phyloP scores from a whole-genome alignment of 352 stramenopile species.

The Phytophthora uliginosa region DNA sequence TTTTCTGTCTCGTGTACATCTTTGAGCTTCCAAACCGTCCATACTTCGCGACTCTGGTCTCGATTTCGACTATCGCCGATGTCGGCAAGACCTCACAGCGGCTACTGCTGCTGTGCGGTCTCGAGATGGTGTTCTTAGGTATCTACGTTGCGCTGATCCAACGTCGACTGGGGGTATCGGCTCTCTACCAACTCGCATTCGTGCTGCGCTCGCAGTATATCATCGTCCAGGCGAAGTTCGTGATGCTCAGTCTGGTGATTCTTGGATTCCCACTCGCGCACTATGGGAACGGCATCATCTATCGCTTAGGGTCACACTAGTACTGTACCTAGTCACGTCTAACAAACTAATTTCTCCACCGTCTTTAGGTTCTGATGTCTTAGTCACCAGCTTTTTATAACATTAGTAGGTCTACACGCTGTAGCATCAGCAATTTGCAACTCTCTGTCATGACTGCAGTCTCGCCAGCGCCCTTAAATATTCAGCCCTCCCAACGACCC shows the following conservation, averaged over 20 bases:
- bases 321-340: neutral
- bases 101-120: conserved; percentile 5
- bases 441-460: conserved; percentile 15
- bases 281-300: conserved; percentile 27
- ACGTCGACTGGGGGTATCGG: neutral
- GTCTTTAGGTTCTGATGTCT: neutral
- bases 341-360: neutral
- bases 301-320: neutral
- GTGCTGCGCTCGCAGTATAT: conserved; percentile 17
- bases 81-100: neutral
- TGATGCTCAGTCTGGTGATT: conserved; percentile 20
- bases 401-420: neutral
- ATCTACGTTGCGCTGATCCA: conserved; percentile 16
- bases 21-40: conserved; percentile 21
- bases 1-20: conserved; percentile 9
- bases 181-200: conserved; percentile 24
- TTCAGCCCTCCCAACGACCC: neutral
- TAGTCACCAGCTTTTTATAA: neutral
- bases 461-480: conserved; percentile 2
- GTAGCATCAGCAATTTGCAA: neutral
- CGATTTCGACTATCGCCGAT: neutral
- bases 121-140: conserved; percentile 13
- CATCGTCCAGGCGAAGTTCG: conserved; percentile 27
- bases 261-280: conserved; percentile 26
- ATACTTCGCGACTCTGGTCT: conserved; percentile 14